Evolutionary conservation across 2,329 filamentous ascomycete genomes (phyloP), one percentile per base, ranked within the genome.

Genomic region (Colletotrichum magnum): DNA sequence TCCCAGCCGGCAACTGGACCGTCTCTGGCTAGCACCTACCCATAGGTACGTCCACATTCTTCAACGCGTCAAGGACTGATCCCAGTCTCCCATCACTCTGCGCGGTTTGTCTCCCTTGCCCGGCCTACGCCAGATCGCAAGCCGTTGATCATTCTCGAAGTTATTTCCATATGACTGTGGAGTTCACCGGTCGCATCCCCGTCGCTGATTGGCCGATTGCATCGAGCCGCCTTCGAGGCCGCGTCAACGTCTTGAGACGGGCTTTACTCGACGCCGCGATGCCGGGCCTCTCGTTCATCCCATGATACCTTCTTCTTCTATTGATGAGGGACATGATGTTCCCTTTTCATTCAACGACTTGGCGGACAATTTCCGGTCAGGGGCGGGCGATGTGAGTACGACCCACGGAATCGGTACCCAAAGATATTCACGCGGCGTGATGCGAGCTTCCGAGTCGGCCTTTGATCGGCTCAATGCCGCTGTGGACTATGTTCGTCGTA

Each of bases 401-500:
- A 18, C 41, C 6, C 60, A 39, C 53, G 21, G 43, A 58, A 3
- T 43, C 16, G 10, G 26, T 57, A 36, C n/a, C 52, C 51, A 15
- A 2, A 15, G 41, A 3, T 15, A 6, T 15, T 18, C 6, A 26
- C 21, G 24, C 36, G 7, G n/a, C 9, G 9, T 7, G 10, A 28
- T 21, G 12, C 15, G 15, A 6, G 41, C 18, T 26, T 39, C 15
- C 16, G n/a, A 10, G 26, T 24, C 15, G 39, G 15, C 24, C 3
- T 47, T 47, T 9, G 18, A 16, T n/a, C 51, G 28, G 28, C 7
- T 9, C 1, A 9, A 15, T 18, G 57, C 32, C 52, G 61, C 28
- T 7, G 53, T 58, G 61, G 61, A 32, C 52, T 51, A 32, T 16
- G 16, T 24, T 63, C 41, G 60, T 63, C 61, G 61, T 58, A 58